Evolutionary conservation across 192 early-diverging fungal species (phyloP).

Genomic region (Gonapodya prolifera): DNA sequence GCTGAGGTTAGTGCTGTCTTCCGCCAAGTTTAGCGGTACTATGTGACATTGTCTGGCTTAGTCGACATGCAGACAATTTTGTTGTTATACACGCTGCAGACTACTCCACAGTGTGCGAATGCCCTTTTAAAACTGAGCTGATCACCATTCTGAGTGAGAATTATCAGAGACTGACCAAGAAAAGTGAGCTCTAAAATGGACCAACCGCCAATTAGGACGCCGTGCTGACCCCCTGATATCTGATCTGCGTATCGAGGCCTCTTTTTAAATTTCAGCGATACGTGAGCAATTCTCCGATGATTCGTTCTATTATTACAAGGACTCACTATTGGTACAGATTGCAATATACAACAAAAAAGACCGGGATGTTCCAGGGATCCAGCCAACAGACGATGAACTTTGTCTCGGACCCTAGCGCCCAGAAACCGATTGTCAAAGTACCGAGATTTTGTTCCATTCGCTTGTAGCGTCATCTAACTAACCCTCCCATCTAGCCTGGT

Average conservation of each 20-base stretch:
- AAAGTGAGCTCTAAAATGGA: background rate
- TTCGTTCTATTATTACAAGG: background rate
- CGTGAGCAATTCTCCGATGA: background rate
- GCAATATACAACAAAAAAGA: background rate
- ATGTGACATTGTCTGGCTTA: conserved; percentile 8
- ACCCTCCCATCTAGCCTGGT: background rate
- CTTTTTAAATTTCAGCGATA: background rate
- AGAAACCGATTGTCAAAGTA: conserved; percentile 7
- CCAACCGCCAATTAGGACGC: background rate
- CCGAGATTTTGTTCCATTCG: background rate
- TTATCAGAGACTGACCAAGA: background rate
- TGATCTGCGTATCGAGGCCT: too few relatives aligned
- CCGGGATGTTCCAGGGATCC: background rate
- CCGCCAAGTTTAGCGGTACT: background rate
- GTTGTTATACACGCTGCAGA: conserved; percentile 41
- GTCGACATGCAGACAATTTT: conserved; percentile 35
- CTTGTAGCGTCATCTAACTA: background rate
- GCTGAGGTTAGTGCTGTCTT: conserved; percentile 20
- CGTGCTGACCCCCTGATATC: background rate
- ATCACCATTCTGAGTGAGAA: conserved; percentile 18
- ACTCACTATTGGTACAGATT: background rate
- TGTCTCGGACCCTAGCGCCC: background rate
- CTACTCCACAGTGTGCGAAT: conserved; percentile 42
- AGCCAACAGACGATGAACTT: background rate
- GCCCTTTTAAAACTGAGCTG: conserved; percentile 45